These are phyloP conservation scores for Moniliella sp. DNA, from an alignment of 1,284 basidiomycete genomes.

Conservation along the genomic window DNA sequence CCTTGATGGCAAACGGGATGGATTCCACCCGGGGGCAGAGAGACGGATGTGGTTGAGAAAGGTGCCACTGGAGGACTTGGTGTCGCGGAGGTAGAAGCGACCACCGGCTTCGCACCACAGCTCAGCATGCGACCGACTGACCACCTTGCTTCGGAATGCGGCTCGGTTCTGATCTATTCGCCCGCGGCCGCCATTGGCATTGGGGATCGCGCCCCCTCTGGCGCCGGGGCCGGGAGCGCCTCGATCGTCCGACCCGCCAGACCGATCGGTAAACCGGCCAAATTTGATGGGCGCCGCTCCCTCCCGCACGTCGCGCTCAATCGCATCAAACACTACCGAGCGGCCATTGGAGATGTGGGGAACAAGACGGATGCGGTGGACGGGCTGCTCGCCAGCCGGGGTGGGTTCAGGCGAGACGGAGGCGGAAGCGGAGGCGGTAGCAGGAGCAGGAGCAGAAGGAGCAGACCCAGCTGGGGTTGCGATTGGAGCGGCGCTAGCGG, in stretches of 20 bases:
- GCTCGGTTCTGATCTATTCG: conserved; percentile 35
- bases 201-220: conserved; percentile 45
- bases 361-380: conserved; percentile 56
- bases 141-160: conserved; percentile 88
- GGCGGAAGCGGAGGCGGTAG: too few species aligned
- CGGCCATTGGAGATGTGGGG: conserved; percentile 80
- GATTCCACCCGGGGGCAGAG: conserved; percentile 57
- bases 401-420: too few species aligned
- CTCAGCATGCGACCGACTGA: conserved; percentile 79
- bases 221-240: conserved; percentile 36
- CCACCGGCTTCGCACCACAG: conserved; percentile 52
- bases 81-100: conserved; percentile 70
- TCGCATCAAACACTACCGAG: conserved; percentile 75
- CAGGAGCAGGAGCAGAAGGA: too few species aligned
- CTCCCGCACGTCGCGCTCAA: conserved; percentile 52
- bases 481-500: too few species aligned
- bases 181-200: conserved; percentile 5
- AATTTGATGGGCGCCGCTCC: conserved; percentile 49
- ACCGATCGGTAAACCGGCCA: conserved; percentile 63
- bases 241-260: too few species aligned
- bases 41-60: conserved; percentile 87
- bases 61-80: conserved; percentile 70
- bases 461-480: too few species aligned
- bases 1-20: conserved; percentile 57
- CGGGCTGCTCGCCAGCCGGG: too few species aligned